phyloP scores from a whole-genome alignment of 2,329 filamentous ascomycete genomes.

The Pseudomassariella vexata region DNA sequence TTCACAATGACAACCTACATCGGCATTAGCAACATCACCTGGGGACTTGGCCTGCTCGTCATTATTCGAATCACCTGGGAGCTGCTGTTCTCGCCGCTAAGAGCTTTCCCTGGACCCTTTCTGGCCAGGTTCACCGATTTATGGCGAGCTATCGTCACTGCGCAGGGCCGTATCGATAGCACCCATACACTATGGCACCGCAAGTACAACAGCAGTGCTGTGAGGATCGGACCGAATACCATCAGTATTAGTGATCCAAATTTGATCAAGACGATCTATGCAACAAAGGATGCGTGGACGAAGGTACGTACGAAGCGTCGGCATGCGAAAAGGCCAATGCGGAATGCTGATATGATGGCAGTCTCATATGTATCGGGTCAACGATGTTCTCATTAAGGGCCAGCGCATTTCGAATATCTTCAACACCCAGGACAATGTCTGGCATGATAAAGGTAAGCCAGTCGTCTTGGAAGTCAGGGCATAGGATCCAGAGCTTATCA shows the following conservation, averaged over 20 bases:
- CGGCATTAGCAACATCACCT: no score
- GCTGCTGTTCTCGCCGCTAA: constrained; percentile 3
- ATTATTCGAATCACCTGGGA: no score
- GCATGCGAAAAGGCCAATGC: not conserved
- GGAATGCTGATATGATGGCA: not conserved
- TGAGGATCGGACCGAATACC: constrained; percentile 7
- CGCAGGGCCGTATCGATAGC: not conserved
- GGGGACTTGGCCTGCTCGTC: no score
- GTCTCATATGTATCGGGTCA: not conserved
- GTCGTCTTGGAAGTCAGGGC: no score
- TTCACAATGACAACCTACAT: no score
- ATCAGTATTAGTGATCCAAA: not conserved
- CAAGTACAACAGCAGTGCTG: constrained; percentile 7
- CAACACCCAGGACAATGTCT: no score
- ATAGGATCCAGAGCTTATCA: no score
- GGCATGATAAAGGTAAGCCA: no score
- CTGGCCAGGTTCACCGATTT: constrained; percentile 9
- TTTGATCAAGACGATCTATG: constrained; percentile 3
- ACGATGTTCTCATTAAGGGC: no score
- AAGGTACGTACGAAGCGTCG: no score
- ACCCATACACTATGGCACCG: constrained; percentile 2
- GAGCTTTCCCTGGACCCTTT: constrained; percentile 8
- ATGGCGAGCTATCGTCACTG: constrained; percentile 5
- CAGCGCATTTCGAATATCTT: no score
- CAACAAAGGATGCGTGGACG: no score